These are phyloP conservation scores for Suillus plorans DNA, from an alignment of 768 basidiomycete species.

Conservation along the genomic window DNA sequence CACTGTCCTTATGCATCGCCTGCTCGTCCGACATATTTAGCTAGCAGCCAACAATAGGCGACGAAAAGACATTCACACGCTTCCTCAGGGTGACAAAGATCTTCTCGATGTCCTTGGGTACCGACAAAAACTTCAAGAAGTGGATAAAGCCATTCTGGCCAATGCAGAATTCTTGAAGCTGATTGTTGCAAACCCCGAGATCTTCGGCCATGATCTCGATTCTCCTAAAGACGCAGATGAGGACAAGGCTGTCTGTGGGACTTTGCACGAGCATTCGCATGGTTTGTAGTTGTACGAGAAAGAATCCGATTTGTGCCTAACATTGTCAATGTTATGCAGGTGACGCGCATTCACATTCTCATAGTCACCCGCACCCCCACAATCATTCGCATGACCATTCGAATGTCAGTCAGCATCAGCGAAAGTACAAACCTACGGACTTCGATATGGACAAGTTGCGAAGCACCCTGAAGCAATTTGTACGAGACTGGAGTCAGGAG, in stretches of 20 bases:
- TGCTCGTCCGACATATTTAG: conserved; percentile 28
- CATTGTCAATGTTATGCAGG: conserved; percentile 12
- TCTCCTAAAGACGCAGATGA: conserved; percentile 20
- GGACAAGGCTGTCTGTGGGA: conserved; percentile 16
- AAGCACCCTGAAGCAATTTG: conserved; percentile 90
- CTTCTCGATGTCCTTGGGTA: conserved; percentile 71
- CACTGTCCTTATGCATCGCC: not conserved
- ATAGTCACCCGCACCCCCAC: conserved; percentile 38
- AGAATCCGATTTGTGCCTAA: conserved; percentile 11
- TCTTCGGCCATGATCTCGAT: conserved; percentile 60
- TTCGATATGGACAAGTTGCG: conserved; percentile 88
- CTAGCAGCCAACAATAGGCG: conserved; percentile 63
- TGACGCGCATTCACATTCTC: conserved; percentile 31
- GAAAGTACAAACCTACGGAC: conserved; percentile 54
- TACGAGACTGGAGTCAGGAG: conserved; percentile 90
- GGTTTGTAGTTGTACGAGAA: not conserved
- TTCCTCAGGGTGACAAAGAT: conserved; percentile 68
- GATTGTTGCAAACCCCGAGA: conserved; percentile 78
- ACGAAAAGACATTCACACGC: conserved; percentile 72
- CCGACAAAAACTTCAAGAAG: conserved; percentile 71
- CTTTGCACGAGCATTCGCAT: conserved; percentile 1
- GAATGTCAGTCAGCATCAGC: conserved; percentile 13
- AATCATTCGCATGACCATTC: conserved; percentile 25
- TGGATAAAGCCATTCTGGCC: conserved; percentile 76
- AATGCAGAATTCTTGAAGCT: conserved; percentile 78